Evolutionary conservation across 148 eudicot genomes (phyloP), one percentile per base, ranked within the genome.

Genomic region (Dysphania ambrosioides): DNA sequence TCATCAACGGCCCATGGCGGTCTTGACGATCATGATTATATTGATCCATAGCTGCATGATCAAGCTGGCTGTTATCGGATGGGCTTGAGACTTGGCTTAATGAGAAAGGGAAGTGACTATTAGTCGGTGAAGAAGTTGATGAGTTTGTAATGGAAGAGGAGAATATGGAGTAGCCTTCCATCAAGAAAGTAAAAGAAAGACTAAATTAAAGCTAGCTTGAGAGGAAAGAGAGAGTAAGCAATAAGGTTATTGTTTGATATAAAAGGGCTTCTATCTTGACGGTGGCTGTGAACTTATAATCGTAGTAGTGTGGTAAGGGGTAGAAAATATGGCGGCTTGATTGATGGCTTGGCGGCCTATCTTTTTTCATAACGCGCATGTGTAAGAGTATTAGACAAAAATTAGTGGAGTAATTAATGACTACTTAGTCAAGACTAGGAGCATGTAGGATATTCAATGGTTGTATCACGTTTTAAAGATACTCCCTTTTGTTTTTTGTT

Each of bases 51-150:
- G 27, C n/a, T n/a, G n/a, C 10, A 59, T n/a, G 23, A 29, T 61
- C 12, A 47, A 42, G n/a, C n/a, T n/a, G 35, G 11, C 61, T 59
- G 23, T 57, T 35, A 34, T 63, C 12, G 1, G 15, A 18, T n/a
- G 29, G 10, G 26, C 13, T 60, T 3, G 68, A 60, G 3, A 59
- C 53, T 32, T 55, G 36, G 72, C 41, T 70, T 26, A 58, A 29
- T 42, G 72, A 72, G 47, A 77, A 81, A 58, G 83, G 78, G 44
- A 73, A 73, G 42, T 60, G 66, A 65, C 26, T 72, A 29, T 41
- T 77, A 68, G 79, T 75, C 31, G 80, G n/a, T 26, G 77, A 72
- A 57, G 80, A 72, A 12, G 80, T 56, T 65, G 83, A 34, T 59
- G 80, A 81, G 68, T 73, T 77, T 36, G 74, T 36, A 8, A n/a